Evolutionary conservation across 768 basidiomycete genomes (phyloP).

Genomic region (Podaxis sp.): DNA sequence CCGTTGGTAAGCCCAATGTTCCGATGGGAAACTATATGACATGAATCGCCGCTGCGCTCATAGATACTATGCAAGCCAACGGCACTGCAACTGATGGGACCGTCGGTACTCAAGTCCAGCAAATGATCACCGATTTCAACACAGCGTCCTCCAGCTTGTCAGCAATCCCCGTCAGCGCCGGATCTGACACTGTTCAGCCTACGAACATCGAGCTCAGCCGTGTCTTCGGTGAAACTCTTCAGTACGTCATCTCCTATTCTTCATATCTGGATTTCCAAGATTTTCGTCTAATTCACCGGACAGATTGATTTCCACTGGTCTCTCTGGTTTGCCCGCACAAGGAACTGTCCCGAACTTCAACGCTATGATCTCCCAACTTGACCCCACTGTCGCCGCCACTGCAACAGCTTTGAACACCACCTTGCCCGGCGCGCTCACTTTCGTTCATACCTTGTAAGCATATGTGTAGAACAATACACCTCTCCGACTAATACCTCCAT

Average conservation of each 20-base stretch:
- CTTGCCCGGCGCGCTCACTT: conserved; percentile 24
- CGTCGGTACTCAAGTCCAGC: conserved; percentile 26
- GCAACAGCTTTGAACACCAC: conserved; percentile 30
- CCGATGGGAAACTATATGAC: too few species aligned
- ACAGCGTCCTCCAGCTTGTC: conserved; percentile 22
- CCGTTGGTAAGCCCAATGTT: conserved; percentile 24
- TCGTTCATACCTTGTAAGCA: conserved; percentile 32
- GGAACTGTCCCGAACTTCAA: conserved; percentile 27
- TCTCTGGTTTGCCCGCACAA: conserved; percentile 29
- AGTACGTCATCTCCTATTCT: conserved; percentile 22
- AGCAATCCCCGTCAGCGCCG: conserved; percentile 27
- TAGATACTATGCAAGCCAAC: conserved; percentile 31
- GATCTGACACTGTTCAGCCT: conserved; percentile 30
- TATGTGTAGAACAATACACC: too few species aligned
- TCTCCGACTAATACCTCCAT: not conserved
- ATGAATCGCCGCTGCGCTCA: not conserved
- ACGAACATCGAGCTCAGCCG: conserved; percentile 37
- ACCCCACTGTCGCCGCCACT: conserved; percentile 28
- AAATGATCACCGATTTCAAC: conserved; percentile 27
- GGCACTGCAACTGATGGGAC: conserved; percentile 30
- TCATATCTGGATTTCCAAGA: not conserved
- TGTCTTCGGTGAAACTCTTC: conserved; percentile 27
- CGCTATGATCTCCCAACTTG: conserved; percentile 26
- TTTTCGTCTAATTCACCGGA: not conserved
- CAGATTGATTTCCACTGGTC: conserved; percentile 29